Evolutionary conservation across 768 basidiomycete genomes (phyloP).

Genomic region (Pisolithus microcarpus): DNA sequence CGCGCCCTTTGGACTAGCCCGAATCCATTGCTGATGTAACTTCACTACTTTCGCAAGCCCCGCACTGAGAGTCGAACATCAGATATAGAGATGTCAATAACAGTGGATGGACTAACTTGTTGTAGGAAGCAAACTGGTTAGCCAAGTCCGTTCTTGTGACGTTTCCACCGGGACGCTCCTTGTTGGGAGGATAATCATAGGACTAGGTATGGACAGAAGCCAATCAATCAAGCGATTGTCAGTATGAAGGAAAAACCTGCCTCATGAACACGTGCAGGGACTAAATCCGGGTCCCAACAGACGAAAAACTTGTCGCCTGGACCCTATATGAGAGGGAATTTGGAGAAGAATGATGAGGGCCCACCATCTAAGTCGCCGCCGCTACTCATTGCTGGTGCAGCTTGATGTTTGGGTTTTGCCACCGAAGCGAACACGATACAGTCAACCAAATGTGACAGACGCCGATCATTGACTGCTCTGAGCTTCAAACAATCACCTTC

Average conservation of each 20-base stretch:
- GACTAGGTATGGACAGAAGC: constrained; percentile 31
- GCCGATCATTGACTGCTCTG: constrained; percentile 45
- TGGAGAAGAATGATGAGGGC: background rate
- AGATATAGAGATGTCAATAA: background rate
- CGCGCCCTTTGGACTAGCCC: constrained; percentile 47
- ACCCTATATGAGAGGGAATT: background rate
- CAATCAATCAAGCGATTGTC: background rate
- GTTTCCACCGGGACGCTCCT: constrained; percentile 40
- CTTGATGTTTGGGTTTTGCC: constrained; percentile 47
- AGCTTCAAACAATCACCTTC: constrained; percentile 62
- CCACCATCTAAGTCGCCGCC: constrained; percentile 59
- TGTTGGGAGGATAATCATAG: constrained; percentile 61
- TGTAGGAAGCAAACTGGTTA: constrained; percentile 58
- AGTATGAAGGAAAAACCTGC: constrained; percentile 22
- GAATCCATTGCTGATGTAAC: constrained; percentile 56
- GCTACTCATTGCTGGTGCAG: constrained; percentile 65
- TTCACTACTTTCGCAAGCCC: constrained; percentile 50
- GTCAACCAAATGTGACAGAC: constrained; percentile 51
- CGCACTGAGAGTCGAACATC: constrained; percentile 30
- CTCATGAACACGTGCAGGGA: constrained; percentile 49
- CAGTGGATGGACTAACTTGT: constrained; percentile 36
- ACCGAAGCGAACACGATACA: constrained; percentile 62
- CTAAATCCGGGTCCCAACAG: constrained; percentile 60
- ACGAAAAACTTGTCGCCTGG: constrained; percentile 61
- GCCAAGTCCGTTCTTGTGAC: constrained; percentile 55